A percentile compares a stretch with the other conserved stretches of the same genome.
These are phyloP conservation scores for Penicillium cinerascens DNA, from an alignment of 495 filamentous ascomycete species.

Conservation along the genomic window DNA sequence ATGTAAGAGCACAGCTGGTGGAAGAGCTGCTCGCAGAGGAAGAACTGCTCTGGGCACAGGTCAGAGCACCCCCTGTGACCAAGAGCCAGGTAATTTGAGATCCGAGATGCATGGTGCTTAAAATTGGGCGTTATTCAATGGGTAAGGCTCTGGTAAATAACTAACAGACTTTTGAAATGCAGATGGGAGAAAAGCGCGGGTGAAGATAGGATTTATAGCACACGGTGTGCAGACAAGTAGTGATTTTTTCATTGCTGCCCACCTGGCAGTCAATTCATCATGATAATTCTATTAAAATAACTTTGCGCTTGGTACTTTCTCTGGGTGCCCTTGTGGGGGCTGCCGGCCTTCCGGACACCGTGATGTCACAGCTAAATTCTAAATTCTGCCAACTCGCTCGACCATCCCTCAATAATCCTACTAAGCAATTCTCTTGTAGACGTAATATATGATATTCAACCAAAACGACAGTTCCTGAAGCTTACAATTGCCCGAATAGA, in stretches of 20 bases:
- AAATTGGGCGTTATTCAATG: background rate
- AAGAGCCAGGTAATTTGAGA: conserved; percentile 11
- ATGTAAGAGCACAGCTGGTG: conserved; percentile 19
- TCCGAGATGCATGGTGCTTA: background rate
- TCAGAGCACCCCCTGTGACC: conserved; percentile 17
- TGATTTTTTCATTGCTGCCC: background rate
- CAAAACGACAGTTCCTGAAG: too few species aligned
- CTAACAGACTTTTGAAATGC: background rate
- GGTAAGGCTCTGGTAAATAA: background rate
- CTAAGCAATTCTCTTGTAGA: too few species aligned
- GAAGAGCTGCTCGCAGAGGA: background rate
- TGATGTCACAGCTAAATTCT: too few species aligned
- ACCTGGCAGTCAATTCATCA: background rate
- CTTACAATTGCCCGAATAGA: too few species aligned
- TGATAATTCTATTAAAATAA: too few species aligned
- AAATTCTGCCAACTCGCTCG: too few species aligned
- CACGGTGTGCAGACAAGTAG: background rate
- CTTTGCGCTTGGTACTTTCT: too few species aligned
- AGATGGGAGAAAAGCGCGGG: background rate
- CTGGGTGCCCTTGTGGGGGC: too few species aligned
- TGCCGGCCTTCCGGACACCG: too few species aligned
- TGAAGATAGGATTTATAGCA: background rate
- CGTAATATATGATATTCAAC: too few species aligned
- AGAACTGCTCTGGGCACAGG: conserved; percentile 1
- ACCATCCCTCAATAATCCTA: too few species aligned